Base-by-base conservation (phyloP, 140 eudicot species). In the Anethum foeniculum region DNA sequence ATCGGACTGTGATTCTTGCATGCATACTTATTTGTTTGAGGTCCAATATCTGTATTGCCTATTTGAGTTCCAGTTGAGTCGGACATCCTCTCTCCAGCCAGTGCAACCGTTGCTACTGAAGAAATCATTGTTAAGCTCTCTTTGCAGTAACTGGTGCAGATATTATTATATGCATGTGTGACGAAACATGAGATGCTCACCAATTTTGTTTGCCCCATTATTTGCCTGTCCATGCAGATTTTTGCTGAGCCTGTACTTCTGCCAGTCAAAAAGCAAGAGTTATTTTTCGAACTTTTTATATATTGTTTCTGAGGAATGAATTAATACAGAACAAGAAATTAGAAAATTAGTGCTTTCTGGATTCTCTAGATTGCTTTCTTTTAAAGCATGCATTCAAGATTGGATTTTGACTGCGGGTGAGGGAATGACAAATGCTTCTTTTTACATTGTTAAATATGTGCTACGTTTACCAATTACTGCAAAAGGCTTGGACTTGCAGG, bases 221-320 rank as follows among this genome's bases (percentile, higher is more conserved):
- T 80, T 85, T 27, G 97, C 73, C 77, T 93, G 97, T 28, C 96
- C 94, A 74, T 90, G 90, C 54, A 90, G 84, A 83, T 89, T 91
- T 83, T 89, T 94, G 82, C 97, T 90, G 47, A 89, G 90, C 82
- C 98, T 94, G 88, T 92, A 94, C 84, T 92, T 94, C 97, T 94
- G 96, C 79, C 25, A 80, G 60, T 18, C 73, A 60, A 87, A 94
- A 78, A 23, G 27, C 58, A 68, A 82, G n/a, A 68, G 21, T 32
- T 68, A 68, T 21, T 10, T 10, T 28, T 67, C 43, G n/a, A 27
- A 67, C 43, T 67, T 30, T 30, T 19, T 67, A 14, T 32, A 30
- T 67, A 5, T 32, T 27, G 6, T 68, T 68, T 32, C 4, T 32
- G 10, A 16, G 74, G 43, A 68, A 16, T 67, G 38, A 52, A 19